These are phyloP conservation scores for Ophidiomyces ophidiicola DNA, from an alignment of 2,329 filamentous ascomycete species.

Conservation along the genomic window DNA sequence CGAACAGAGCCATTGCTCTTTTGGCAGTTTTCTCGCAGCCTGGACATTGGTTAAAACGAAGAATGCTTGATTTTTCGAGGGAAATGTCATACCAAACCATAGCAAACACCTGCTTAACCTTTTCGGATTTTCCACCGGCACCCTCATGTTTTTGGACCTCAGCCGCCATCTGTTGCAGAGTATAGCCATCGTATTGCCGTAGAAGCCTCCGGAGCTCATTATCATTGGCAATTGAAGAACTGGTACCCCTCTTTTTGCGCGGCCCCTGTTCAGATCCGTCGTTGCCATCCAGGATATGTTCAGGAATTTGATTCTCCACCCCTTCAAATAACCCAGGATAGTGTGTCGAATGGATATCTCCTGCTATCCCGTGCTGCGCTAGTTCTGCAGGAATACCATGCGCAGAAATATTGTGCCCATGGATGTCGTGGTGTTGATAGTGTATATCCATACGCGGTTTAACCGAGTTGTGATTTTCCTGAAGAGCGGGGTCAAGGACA, in stretches of 20 bases:
- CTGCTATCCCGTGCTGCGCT: slow-evolving; percentile 22
- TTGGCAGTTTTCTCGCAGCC: slow-evolving; percentile 38
- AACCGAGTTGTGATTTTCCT: slow-evolving; percentile 26
- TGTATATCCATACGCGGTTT: slow-evolving; percentile 28
- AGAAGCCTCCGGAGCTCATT: slow-evolving; percentile 38
- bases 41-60: slow-evolving; percentile 16
- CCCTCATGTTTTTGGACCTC: slow-evolving; percentile 40
- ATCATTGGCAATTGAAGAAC: slow-evolving; percentile 38
- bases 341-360: slow-evolving; percentile 24
- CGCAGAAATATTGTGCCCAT: slow-evolving; percentile 25
- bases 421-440: slow-evolving; percentile 27
- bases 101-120: slow-evolving; percentile 41
- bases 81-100: slow-evolving; percentile 38
- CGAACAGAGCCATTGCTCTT: slow-evolving; percentile 58
- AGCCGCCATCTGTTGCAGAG: slow-evolving; percentile 36
- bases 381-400: slow-evolving; percentile 29
- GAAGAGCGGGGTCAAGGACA: slow-evolving; percentile 28
- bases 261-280: slow-evolving; percentile 34
- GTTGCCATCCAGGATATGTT: slow-evolving; percentile 30
- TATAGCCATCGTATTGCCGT: slow-evolving; percentile 36
- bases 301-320: slow-evolving; percentile 32
- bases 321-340: slow-evolving; percentile 33
- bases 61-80: slow-evolving; percentile 1
- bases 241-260: slow-evolving; percentile 37
- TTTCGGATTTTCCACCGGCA: slow-evolving; percentile 39